Percentiles rank a stretch among this genome's conserved stretches.
Evolutionary conservation across 768 basidiomycete species (phyloP).

Genomic region (Xanthoconium purpureum): DNA sequence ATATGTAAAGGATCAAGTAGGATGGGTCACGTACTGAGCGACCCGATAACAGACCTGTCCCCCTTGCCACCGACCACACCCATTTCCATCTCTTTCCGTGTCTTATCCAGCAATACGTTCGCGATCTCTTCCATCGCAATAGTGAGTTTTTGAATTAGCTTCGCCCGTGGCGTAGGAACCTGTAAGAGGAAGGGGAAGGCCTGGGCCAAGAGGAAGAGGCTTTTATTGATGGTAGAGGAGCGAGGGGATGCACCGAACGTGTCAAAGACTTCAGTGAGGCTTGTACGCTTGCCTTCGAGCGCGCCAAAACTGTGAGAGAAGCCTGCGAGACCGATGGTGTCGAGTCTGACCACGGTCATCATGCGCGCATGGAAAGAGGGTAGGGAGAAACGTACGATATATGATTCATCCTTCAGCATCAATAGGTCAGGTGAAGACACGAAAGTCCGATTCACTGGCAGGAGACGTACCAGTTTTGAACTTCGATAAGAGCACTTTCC

Average conservation of each 20-base stretch:
- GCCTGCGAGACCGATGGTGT: conserved; percentile 56
- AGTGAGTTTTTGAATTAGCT: conserved; percentile 31
- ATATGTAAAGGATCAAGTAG: conserved; percentile 12
- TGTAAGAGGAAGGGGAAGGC: conserved; percentile 35
- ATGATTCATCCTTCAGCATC: conserved; percentile 31
- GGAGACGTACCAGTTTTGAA: conserved; percentile 32
- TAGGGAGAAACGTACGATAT: conserved; percentile 26
- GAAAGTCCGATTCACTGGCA: background rate
- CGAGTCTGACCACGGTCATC: conserved; percentile 37
- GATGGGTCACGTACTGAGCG: conserved; percentile 16
- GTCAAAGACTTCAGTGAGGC: conserved; percentile 42
- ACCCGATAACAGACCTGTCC: conserved; percentile 26
- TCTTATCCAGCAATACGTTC: conserved; percentile 36
- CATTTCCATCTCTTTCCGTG: conserved; percentile 31
- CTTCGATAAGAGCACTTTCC: conserved; percentile 30
- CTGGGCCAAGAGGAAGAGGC: conserved; percentile 37
- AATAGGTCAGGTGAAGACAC: background rate
- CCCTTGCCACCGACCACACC: conserved; percentile 19
- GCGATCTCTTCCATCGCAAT: conserved; percentile 39
- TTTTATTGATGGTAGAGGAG: conserved; percentile 24
- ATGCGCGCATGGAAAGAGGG: background rate
- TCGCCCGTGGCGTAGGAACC: conserved; percentile 36
- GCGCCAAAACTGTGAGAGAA: conserved; percentile 58
- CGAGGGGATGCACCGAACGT: conserved; percentile 22
- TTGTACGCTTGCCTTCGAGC: conserved; percentile 45